A percentile compares a stretch with the other conserved stretches of the same genome.
Conservation (phyloP, 192 early-diverging fungal genomes). For the Rhizoclosmatium globosum region DNA sequence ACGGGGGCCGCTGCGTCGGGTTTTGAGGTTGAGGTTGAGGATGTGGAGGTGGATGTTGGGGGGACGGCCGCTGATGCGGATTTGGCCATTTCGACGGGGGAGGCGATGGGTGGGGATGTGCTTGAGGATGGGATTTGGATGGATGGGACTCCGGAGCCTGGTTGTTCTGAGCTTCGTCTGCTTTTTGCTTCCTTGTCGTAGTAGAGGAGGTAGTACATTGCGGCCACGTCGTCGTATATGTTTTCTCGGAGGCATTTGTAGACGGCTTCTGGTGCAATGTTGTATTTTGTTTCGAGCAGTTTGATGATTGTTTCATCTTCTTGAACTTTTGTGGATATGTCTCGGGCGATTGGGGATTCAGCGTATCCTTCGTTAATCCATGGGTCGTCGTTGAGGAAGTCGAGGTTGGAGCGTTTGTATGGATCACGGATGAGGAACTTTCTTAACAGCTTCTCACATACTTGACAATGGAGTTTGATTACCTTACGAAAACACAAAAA, state of each 20-base stretch:
- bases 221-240: slow-evolving; percentile 65
- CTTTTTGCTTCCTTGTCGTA: slow-evolving; percentile 60
- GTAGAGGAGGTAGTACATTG: slow-evolving; percentile 70
- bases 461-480: slow-evolving; percentile 40
- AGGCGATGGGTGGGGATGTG: slow-evolving; percentile 31
- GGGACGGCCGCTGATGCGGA: slow-evolving; percentile 31
- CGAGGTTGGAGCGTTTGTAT: slow-evolving; percentile 59
- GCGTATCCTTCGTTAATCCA: slow-evolving; percentile 68
- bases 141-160: slow-evolving; percentile 28
- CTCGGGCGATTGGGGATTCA: slow-evolving; percentile 59
- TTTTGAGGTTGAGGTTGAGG: slow-evolving; percentile 3
- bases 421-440: slow-evolving; percentile 70
- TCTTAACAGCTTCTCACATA: slow-evolving; percentile 65
- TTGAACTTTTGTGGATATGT: slow-evolving; percentile 53
- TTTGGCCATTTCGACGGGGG: slow-evolving; percentile 13
- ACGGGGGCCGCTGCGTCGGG: slow-evolving; percentile 18
- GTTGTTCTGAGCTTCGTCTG: not conserved
- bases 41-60: slow-evolving; percentile 12
- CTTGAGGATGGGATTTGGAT: slow-evolving; percentile 24
- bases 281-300: slow-evolving; percentile 63
- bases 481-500: slow-evolving; percentile 1
- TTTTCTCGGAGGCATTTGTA: slow-evolving; percentile 59
- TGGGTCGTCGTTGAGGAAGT: slow-evolving; percentile 67
- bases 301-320: slow-evolving; percentile 65
- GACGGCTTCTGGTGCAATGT: slow-evolving; percentile 58